Evolutionary conservation across 2,329 filamentous ascomycete species (phyloP).

Genomic region (Paecilomyces niveus): DNA sequence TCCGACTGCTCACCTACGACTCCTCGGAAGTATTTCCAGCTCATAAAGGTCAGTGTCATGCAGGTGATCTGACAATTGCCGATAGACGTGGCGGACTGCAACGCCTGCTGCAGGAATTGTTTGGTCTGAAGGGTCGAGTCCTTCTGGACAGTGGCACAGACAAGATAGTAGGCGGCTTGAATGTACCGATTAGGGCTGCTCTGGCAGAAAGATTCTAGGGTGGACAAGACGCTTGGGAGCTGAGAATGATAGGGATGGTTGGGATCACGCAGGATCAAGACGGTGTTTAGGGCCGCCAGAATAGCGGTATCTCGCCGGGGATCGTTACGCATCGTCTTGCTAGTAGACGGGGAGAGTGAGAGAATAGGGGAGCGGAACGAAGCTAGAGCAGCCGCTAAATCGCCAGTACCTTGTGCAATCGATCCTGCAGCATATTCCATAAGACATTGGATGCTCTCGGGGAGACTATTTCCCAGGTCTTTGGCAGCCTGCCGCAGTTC

Average conservation of each 20-base stretch:
- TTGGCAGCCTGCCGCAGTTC: constrained; percentile 44
- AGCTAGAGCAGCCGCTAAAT: constrained; percentile 59
- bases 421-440: constrained; percentile 67
- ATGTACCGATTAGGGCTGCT: constrained; percentile 69
- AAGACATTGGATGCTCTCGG: constrained; percentile 44
- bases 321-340: constrained; percentile 37
- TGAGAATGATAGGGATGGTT: constrained; percentile 50
- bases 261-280: constrained; percentile 65
- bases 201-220: constrained; percentile 60
- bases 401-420: constrained; percentile 68
- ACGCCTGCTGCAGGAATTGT: constrained; percentile 64
- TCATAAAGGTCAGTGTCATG: constrained; percentile 80
- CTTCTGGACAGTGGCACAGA: constrained; percentile 61
- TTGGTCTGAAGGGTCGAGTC: constrained; percentile 71
- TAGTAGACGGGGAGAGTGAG: constrained; percentile 38
- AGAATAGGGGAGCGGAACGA: constrained; percentile 61
- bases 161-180: constrained; percentile 67
- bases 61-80: constrained; percentile 74
- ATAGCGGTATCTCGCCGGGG: constrained; percentile 59
- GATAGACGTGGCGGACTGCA: constrained; percentile 61
- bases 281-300: constrained; percentile 56
- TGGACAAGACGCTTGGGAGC: constrained; percentile 56
- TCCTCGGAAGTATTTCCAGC: constrained; percentile 70
- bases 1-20: constrained; percentile 74
- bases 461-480: constrained; percentile 34